A percentile compares a stretch with the other conserved stretches of the same genome.
Evolutionary conservation across 192 early-diverging fungal genomes (phyloP).

Genomic region (Glomus cerebriforme): DNA sequence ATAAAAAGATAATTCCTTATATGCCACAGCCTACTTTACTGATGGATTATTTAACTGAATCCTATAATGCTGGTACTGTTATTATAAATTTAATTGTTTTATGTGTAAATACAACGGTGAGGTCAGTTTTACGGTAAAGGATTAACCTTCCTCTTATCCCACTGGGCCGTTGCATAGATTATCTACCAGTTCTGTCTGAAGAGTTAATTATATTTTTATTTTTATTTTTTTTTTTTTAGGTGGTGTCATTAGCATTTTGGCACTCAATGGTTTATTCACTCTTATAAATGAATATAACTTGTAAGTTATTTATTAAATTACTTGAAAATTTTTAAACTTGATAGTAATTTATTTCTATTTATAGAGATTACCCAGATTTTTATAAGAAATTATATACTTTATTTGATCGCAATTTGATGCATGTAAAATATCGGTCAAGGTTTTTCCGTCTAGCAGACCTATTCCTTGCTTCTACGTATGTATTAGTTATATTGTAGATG

Average conservation of each 20-base stretch:
- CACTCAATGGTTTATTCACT: conserved; percentile 94
- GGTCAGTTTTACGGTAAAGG: too few relatives aligned
- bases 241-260: conserved; percentile 86
- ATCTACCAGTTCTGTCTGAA: too few relatives aligned
- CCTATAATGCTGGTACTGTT: conserved; percentile 73
- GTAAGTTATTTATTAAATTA: conserved; percentile 50
- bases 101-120: background rate
- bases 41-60: conserved; percentile 92
- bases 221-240: conserved; percentile 50
- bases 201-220: too few relatives aligned
- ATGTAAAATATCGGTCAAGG: conserved; percentile 92
- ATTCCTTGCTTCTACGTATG: conserved; percentile 84
- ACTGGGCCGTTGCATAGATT: too few relatives aligned
- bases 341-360: background rate
- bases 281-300: conserved; percentile 94
- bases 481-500: background rate
- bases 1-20: conserved; percentile 88
- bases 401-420: conserved; percentile 86
- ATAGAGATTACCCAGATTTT: conserved; percentile 96
- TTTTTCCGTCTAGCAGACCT: conserved; percentile 91
- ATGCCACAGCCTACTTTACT: conserved; percentile 75
- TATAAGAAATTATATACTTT: conserved; percentile 92
- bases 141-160: too few relatives aligned
- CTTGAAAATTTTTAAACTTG: background rate
- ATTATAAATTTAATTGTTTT: background rate